Evolutionary conservation across 2,329 filamentous ascomycete species (phyloP), one percentile per base, ranked within the genome.

Genomic region (Penicillium palitans): DNA sequence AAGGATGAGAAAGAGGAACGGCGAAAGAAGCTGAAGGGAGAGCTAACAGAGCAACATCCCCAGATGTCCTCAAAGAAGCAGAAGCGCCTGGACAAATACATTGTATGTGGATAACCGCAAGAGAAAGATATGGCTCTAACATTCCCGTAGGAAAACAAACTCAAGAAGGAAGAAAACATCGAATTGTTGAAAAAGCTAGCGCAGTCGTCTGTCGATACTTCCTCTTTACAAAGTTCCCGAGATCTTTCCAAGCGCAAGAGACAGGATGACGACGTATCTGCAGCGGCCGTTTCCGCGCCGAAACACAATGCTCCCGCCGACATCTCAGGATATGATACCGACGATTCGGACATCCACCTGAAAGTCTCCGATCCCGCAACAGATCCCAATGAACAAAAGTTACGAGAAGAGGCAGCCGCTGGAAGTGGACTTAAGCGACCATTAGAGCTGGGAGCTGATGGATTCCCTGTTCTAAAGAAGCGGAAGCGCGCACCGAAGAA

Each of bases 141-240:
- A 41, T n/a, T 21, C 19, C 42, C 42, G 31, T 67, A 84, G 82
- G 93, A 98, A 69, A 95, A 84, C 58, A 99, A 99, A 81, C 80
- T 99, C 46, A 90, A 88, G 74, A 97, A 96, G 74, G 95, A 99
- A 71, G 93, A 98, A 74, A 96, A 91, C 69, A 82, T 90, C 29
- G 89, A 87, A 57, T 80, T 99, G 31, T 82, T 98, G 67, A 90
- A 90, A 71, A 93, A 95, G 72, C 82, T 99, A 27, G 90, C 90
- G 19, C 82, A 86, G 60, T 83, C 86, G 55, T 92, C 89, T 70
- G 84, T 95, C 65, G 93, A 98, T 72, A 96, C 91, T 1, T 90
- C 84, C 61, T 79, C 91, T 21, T 88, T 96, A 61, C 83, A 87
- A 58, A 96, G 91, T 72, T 90, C 89, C 52, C 90, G 86, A 65